Evolutionary conservation across 192 early-diverging fungal species (phyloP).

Genomic region (Umbelopsis vinacea): DNA sequence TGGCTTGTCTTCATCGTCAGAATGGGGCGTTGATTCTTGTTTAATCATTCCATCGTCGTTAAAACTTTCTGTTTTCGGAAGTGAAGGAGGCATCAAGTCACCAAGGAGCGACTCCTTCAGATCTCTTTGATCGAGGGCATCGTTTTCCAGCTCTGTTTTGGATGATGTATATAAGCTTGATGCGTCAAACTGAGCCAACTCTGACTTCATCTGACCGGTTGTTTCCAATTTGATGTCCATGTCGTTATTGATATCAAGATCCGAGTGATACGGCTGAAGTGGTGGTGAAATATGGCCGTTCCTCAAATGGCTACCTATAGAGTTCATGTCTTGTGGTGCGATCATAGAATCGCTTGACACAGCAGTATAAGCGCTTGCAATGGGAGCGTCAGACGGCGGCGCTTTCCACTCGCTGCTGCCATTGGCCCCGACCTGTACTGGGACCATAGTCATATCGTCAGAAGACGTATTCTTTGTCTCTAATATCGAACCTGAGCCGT

Average conservation of each 20-base stretch:
- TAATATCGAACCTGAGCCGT: not conserved
- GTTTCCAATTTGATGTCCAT: not conserved
- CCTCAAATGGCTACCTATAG: not conserved
- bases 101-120: constrained; percentile 2
- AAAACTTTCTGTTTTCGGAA: not conserved
- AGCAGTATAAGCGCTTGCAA: not conserved
- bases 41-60: not conserved
- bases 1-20: constrained; percentile 3
- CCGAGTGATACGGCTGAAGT: not conserved
- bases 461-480: not conserved
- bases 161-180: not conserved
- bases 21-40: constrained; percentile 10
- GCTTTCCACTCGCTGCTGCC: not conserved
- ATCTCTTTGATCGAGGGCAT: not conserved
- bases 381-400: not conserved
- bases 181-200: not conserved
- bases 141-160: not conserved
- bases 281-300: constrained; percentile 5
- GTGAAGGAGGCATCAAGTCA: constrained; percentile 1
- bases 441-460: not conserved
- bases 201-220: not conserved
- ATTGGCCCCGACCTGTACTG: constrained; percentile 2
- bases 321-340: not conserved
- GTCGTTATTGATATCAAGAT: not conserved
- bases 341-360: not conserved